Evolutionary conservation across 345 rosid genomes (phyloP).

Genomic region (Carallia pectinifolia): DNA sequence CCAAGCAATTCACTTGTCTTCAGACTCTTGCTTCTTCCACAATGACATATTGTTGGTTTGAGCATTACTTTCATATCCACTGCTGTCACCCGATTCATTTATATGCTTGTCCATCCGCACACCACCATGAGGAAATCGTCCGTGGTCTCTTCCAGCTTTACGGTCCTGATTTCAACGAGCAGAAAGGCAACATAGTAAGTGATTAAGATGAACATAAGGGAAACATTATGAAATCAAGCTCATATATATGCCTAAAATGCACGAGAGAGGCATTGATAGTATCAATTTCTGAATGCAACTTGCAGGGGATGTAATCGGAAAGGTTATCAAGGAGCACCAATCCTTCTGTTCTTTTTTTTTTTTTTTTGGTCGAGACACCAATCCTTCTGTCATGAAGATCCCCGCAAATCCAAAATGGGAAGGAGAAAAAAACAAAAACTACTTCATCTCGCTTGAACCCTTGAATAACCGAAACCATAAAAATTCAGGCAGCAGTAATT

Average conservation of each 20-base stretch:
- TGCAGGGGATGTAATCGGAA: too few relatives aligned
- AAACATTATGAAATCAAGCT: too few relatives aligned
- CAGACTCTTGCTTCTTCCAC: conserved; percentile 47
- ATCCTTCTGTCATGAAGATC: too few relatives aligned
- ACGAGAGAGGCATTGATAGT: too few relatives aligned
- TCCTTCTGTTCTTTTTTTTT: too few relatives aligned
- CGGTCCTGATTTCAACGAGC: conserved; percentile 47
- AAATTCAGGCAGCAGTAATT: not conserved
- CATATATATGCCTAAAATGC: not conserved
- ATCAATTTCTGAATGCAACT: too few relatives aligned
- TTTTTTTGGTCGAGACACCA: too few relatives aligned
- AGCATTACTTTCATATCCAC: conserved; percentile 62
- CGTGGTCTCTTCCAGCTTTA: conserved; percentile 52
- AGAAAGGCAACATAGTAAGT: not conserved
- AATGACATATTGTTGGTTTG: conserved; percentile 39
- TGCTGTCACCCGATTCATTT: conserved; percentile 74
- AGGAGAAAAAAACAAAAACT: too few relatives aligned
- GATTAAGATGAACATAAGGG: not conserved
- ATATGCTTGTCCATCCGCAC: conserved; percentile 44
- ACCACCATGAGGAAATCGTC: conserved; percentile 30
- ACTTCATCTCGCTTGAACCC: too few relatives aligned
- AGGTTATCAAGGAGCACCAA: too few relatives aligned
- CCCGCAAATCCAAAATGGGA: not conserved
- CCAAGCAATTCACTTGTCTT: conserved; percentile 37
- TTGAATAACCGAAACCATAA: not conserved